phyloP scores from a whole-genome alignment of 345 rosid genomes.

The Toxicodendron radicans region DNA sequence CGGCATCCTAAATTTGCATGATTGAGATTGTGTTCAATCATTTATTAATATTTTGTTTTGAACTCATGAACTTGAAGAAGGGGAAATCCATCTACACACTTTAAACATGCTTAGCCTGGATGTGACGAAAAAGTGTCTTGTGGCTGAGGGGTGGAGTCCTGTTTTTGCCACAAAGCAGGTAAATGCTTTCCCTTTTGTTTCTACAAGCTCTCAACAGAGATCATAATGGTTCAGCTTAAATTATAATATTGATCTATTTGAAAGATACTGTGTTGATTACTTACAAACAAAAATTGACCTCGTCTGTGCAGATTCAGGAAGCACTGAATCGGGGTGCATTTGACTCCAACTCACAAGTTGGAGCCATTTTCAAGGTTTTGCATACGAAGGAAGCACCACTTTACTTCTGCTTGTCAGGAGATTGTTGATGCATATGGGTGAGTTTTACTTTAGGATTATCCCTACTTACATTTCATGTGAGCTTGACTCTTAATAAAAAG shows the following conservation, averaged over 20 bases:
- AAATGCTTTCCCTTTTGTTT: constrained; percentile 9
- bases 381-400: constrained; percentile 88
- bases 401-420: constrained; percentile 89
- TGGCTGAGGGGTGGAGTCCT: constrained; percentile 96
- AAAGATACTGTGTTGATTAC: constrained; percentile 12
- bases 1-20: constrained; percentile 7
- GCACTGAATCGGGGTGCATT: constrained; percentile 83
- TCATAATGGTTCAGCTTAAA: constrained; percentile 6
- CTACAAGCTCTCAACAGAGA: not conserved
- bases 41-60: constrained; percentile 13
- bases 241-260: not conserved
- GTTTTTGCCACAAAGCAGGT: constrained; percentile 89
- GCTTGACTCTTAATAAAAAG: not conserved
- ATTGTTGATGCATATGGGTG: constrained; percentile 98
- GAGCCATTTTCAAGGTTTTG: constrained; percentile 80
- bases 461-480: constrained; percentile 1
- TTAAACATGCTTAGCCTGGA: constrained; percentile 97
- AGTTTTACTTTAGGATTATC: constrained; percentile 33
- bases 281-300: constrained; percentile 25
- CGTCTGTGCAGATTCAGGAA: constrained; percentile 81
- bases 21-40: constrained; percentile 7
- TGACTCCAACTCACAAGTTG: constrained; percentile 96
- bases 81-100: constrained; percentile 90
- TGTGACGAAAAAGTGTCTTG: constrained; percentile 94
- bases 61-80: constrained; percentile 67